A percentile compares a stretch with the other conserved stretches of the same genome.
Conservation (phyloP, 2,329 filamentous ascomycete species). For the Lachnellula occidentalis region DNA sequence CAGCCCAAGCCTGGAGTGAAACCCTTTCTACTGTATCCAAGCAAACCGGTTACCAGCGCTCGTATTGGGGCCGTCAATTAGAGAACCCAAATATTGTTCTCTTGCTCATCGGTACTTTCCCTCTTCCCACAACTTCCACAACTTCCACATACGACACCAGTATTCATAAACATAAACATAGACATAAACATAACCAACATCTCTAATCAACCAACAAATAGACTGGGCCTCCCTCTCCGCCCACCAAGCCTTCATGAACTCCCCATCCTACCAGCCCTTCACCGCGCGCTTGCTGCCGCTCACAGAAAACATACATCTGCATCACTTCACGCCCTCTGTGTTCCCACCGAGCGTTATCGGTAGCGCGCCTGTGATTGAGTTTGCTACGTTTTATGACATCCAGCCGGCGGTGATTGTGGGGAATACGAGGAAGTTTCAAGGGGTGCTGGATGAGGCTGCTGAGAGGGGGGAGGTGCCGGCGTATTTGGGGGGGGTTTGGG, state of each 20-base stretch:
- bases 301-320: constrained; percentile 9
- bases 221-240: constrained; percentile 38
- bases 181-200: not conserved
- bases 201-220: constrained; percentile 16
- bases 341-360: constrained; percentile 6
- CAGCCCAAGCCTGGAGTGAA: constrained; percentile 30
- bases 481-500: not conserved
- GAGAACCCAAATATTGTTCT: not conserved
- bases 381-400: constrained; percentile 17
- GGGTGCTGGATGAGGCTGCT: not conserved
- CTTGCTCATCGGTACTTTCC: not conserved
- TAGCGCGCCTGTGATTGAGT: constrained; percentile 15
- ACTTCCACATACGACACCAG: not conserved
- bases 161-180: not conserved
- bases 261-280: constrained; percentile 35
- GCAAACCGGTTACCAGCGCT: not conserved
- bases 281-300: constrained; percentile 12
- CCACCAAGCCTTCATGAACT: constrained; percentile 37
- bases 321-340: constrained; percentile 11
- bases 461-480: constrained; percentile 6
- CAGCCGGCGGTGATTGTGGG: not conserved
- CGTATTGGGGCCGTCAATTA: not conserved
- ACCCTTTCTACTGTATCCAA: constrained; percentile 10
- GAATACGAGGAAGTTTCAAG: constrained; percentile 11
- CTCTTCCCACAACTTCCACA: not conserved